These are phyloP conservation scores for Coleophoma eucalyptorum DNA, from an alignment of 2,329 filamentous ascomycete species.

Conservation along the genomic window DNA sequence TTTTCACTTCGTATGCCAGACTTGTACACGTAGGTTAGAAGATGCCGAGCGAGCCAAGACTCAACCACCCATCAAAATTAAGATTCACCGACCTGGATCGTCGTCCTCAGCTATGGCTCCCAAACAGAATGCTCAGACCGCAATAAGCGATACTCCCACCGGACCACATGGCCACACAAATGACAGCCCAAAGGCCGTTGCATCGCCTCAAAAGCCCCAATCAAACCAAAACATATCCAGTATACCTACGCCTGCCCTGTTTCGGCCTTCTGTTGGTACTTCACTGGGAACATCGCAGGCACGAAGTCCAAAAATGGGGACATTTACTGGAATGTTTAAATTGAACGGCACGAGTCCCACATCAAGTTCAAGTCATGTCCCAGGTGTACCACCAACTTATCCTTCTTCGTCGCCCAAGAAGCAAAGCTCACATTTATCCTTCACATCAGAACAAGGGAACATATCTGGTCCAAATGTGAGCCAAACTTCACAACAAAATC, in stretches of 20 bases:
- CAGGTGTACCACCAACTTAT: too few relatives aligned
- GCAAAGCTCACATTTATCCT: too few relatives aligned
- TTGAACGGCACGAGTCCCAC: too few relatives aligned
- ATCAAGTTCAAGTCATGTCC: too few relatives aligned
- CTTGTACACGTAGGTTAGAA: slow-evolving; percentile 68
- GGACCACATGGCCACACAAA: slow-evolving; percentile 2
- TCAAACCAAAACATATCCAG: neutral
- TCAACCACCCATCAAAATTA: slow-evolving; percentile 53
- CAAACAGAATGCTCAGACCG: slow-evolving; percentile 15
- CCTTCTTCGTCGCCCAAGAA: too few relatives aligned
- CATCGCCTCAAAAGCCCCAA: neutral
- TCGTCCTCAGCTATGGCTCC: slow-evolving; percentile 38
- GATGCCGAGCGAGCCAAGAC: slow-evolving; percentile 58
- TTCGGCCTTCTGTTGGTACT: neutral
- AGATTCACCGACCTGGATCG: slow-evolving; percentile 44
- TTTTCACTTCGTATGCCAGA: slow-evolving; percentile 81
- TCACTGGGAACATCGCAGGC: too few relatives aligned
- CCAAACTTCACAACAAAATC: too few relatives aligned
- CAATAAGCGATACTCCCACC: slow-evolving; percentile 1
- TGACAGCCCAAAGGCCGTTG: slow-evolving; percentile 2
- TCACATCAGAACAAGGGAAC: too few relatives aligned
- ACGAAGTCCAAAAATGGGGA: too few relatives aligned
- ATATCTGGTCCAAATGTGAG: too few relatives aligned
- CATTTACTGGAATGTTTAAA: too few relatives aligned
- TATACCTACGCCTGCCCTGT: neutral